A percentile compares a stretch with the other conserved stretches of the same genome.
These are phyloP conservation scores for Cladosporium sp. DNA, from an alignment of 2,329 filamentous ascomycete species.

Conservation along the genomic window DNA sequence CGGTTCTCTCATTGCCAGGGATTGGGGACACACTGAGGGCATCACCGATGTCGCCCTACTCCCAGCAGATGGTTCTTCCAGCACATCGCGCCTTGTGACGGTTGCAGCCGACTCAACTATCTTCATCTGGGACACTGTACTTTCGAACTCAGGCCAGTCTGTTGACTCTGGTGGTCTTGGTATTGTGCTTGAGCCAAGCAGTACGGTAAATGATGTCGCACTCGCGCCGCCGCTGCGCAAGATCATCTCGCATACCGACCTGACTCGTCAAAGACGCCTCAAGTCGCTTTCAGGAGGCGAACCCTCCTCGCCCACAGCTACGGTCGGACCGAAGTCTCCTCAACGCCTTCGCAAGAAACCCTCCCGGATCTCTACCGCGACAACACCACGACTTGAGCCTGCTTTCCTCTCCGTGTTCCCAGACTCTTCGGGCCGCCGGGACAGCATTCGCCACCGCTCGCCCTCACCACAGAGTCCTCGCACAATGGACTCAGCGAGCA, in stretches of 20 bases:
- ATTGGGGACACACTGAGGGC: conserved; percentile 93
- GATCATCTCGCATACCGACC: conserved; percentile 79
- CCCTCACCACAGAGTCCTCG: conserved; percentile 38
- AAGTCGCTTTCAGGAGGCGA: conserved; percentile 34
- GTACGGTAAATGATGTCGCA: not conserved
- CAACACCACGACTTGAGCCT: conserved; percentile 42
- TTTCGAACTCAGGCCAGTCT: conserved; percentile 10
- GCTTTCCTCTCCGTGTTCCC: conserved; percentile 27
- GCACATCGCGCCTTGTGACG: conserved; percentile 38
- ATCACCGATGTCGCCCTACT: conserved; percentile 80
- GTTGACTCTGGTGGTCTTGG: conserved; percentile 1
- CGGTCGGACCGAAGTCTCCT: conserved; percentile 47
- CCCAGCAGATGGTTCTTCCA: conserved; percentile 36
- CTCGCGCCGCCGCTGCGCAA: conserved; percentile 70
- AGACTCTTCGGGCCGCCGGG: conserved; percentile 17
- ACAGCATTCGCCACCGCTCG: conserved; percentile 33
- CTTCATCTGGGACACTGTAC: conserved; percentile 42
- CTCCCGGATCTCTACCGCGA: conserved; percentile 49
- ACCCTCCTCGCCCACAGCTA: conserved; percentile 34
- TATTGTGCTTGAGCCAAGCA: conserved; percentile 4
- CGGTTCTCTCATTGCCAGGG: conserved; percentile 74
- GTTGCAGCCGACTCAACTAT: conserved; percentile 49
- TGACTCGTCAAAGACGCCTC: conserved; percentile 66
- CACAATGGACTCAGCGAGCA: conserved; percentile 8
- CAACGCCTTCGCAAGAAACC: conserved; percentile 52